Conservation (phyloP, 345 rosid species). For the Populus tremula region DNA sequence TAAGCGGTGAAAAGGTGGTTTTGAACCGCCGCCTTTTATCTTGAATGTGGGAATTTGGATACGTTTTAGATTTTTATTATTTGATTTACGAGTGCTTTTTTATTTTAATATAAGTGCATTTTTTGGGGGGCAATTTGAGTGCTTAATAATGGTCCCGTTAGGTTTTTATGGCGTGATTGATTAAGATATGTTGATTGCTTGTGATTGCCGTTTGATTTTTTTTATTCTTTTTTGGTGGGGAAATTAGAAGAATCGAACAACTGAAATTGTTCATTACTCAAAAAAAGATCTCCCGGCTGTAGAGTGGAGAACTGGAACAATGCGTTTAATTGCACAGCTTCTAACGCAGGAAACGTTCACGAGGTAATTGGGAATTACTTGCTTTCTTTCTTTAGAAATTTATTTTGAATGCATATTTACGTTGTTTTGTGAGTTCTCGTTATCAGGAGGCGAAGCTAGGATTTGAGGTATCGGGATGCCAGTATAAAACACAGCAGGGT, state of each 20-base stretch:
- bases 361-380: conserved; percentile 46
- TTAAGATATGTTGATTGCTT: background rate
- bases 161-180: background rate
- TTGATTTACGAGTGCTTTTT: background rate
- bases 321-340: conserved; percentile 69
- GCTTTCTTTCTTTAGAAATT: background rate
- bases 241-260: conserved; percentile 20
- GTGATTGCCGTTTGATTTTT: background rate
- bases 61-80: background rate
- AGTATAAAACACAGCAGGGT: background rate
- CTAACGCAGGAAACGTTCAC: conserved; percentile 77
- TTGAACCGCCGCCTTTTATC: background rate
- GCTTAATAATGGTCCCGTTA: background rate
- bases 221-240: conserved; percentile 2
- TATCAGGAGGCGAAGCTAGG: background rate
- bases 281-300: conserved; percentile 30
- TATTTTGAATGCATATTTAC: background rate
- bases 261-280: conserved; percentile 7
- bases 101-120: background rate
- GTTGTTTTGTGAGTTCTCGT: background rate
- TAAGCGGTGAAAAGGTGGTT: conserved; percentile 41
- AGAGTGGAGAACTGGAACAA: conserved; percentile 42
- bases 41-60: background rate
- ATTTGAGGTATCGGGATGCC: background rate
- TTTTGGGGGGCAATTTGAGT: background rate